Evolutionary conservation across 2,329 filamentous ascomycete genomes (phyloP).

Genomic region (Hymenoscyphus infarciens): DNA sequence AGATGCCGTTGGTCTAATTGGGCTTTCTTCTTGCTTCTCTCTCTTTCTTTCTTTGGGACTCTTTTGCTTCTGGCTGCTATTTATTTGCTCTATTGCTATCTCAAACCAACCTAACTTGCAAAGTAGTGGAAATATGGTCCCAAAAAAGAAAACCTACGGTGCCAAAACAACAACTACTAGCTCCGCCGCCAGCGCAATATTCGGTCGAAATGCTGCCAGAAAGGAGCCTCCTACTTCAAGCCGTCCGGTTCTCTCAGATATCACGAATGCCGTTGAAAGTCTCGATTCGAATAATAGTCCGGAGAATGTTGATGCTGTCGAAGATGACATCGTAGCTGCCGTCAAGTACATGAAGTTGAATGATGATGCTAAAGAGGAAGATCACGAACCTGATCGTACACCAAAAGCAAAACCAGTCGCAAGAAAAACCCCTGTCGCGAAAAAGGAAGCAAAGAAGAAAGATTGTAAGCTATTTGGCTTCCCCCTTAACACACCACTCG

Average conservation of each 20-base stretch:
- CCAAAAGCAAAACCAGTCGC: too few relatives aligned
- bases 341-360: not conserved
- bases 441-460: not conserved
- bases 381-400: not conserved
- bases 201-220: constrained; percentile 1
- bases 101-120: too few relatives aligned
- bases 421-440: not conserved
- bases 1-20: too few relatives aligned
- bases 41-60: too few relatives aligned
- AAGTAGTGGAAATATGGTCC: not conserved
- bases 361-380: not conserved
- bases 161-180: constrained; percentile 6
- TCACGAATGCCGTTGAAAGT: constrained; percentile 1
- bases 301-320: not conserved
- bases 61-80: too few relatives aligned
- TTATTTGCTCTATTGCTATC: too few relatives aligned
- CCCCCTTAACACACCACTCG: too few relatives aligned
- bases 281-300: not conserved
- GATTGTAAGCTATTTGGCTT: not conserved
- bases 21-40: too few relatives aligned
- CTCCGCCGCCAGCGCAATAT: constrained; percentile 6
- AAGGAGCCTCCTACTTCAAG: not conserved
- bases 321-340: not conserved
- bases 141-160: constrained; percentile 10
- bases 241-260: constrained; percentile 2